Percentiles rank a stretch among this genome's conserved stretches.
phyloP scores from a whole-genome alignment of 495 filamentous ascomycete genomes.

The Bathelium albidoporum region DNA sequence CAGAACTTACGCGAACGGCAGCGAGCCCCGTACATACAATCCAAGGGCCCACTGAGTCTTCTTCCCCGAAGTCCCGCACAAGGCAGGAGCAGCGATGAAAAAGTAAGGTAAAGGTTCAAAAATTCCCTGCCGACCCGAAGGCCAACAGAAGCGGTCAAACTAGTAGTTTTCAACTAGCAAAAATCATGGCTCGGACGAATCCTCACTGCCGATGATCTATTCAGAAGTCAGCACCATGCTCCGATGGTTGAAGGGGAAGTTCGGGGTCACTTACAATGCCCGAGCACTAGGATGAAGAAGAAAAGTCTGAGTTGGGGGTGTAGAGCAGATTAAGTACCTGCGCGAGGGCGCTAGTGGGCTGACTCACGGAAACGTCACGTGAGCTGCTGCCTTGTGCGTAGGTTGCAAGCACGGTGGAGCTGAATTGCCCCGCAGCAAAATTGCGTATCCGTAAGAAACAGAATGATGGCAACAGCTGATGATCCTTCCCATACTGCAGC shows the following conservation, averaged over 20 bases:
- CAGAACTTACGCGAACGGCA: background rate
- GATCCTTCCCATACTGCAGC: background rate
- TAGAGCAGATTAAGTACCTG: background rate
- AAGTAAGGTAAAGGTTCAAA: conserved; percentile 25
- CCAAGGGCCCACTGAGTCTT: background rate
- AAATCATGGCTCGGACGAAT: conserved; percentile 46
- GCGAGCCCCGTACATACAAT: background rate
- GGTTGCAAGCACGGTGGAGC: too few species aligned
- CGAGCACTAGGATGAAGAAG: conserved; percentile 5
- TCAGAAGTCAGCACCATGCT: background rate
- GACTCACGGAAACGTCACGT: background rate
- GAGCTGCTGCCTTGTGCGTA: background rate
- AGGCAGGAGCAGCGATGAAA: conserved; percentile 16
- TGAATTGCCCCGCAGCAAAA: background rate
- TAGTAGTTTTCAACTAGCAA: conserved; percentile 50
- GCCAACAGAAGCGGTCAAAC: conserved; percentile 31
- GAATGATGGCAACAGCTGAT: background rate
- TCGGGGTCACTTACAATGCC: conserved; percentile 2
- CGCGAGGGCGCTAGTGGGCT: background rate
- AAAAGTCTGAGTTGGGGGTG: background rate
- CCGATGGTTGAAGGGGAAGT: background rate
- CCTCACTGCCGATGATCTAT: conserved; percentile 33
- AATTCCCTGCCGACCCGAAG: conserved; percentile 40
- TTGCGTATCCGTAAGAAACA: background rate
- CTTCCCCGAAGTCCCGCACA: background rate